Evolutionary conservation across 768 basidiomycete genomes (phyloP).

Genomic region (Obba rivulosa): DNA sequence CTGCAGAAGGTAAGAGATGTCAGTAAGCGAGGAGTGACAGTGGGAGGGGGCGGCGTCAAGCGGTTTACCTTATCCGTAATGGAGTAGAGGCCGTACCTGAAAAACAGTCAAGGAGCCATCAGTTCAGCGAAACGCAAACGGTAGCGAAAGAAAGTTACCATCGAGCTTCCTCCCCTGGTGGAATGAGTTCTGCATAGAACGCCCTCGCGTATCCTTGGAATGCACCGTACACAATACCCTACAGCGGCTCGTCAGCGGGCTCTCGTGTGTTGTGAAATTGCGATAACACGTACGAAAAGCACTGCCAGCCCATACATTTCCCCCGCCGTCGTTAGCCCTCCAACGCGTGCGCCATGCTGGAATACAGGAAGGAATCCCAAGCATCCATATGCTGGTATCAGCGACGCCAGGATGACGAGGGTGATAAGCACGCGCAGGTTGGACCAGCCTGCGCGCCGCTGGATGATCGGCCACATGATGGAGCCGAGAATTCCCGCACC

Average conservation of each 20-base stretch:
- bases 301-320: constrained; percentile 86
- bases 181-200: constrained; percentile 82
- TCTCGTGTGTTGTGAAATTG: background rate
- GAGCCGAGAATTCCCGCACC: constrained; percentile 78
- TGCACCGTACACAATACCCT: constrained; percentile 75
- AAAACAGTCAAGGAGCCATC: background rate
- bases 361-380: constrained; percentile 66
- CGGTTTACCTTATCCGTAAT: constrained; percentile 79
- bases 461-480: constrained; percentile 72
- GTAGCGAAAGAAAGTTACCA: constrained; percentile 46
- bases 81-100: constrained; percentile 70
- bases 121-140: background rate
- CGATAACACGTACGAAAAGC: constrained; percentile 59
- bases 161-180: constrained; percentile 81
- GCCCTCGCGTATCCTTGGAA: constrained; percentile 90
- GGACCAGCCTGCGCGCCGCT: constrained; percentile 56
- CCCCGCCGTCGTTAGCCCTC: constrained; percentile 69
- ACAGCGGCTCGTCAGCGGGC: background rate
- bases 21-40: background rate
- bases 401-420: constrained; percentile 60
- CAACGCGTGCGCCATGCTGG: constrained; percentile 43
- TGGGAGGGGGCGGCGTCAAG: background rate
- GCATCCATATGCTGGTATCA: constrained; percentile 78
- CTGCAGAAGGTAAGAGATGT: constrained; percentile 30
- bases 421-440: constrained; percentile 63